phyloP scores from a whole-genome alignment of 2,329 filamentous ascomycete species.

The Graphilbum fragrans region DNA sequence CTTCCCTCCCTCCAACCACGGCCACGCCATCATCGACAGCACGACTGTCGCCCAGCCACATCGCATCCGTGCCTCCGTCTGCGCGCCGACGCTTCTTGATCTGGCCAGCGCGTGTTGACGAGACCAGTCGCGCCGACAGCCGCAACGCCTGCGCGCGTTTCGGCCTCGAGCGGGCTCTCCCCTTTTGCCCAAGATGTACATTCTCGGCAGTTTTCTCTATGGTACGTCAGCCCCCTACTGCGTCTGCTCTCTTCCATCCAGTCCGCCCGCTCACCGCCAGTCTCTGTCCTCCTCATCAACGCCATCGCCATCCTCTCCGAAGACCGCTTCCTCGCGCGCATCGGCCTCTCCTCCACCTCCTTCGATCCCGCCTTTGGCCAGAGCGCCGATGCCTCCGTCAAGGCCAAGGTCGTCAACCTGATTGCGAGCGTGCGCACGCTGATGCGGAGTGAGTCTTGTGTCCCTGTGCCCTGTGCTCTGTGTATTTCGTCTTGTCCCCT shows the following conservation, averaged over 20 bases:
- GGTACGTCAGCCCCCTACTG: constrained; percentile 9
- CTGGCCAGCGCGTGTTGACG: no score
- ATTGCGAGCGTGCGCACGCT: constrained; percentile 84
- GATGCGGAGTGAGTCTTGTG: constrained; percentile 65
- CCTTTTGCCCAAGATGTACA: constrained; percentile 13
- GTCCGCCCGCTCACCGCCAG: constrained; percentile 25
- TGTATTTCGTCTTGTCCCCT: not conserved
- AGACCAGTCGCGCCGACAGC: no score
- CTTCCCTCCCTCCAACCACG: no score
- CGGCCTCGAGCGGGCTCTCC: not conserved
- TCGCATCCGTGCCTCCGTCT: no score
- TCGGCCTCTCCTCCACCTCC: constrained; percentile 65
- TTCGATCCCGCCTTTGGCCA: constrained; percentile 71
- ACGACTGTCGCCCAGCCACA: no score
- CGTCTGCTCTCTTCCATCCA: not conserved
- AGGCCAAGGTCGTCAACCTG: constrained; percentile 77
- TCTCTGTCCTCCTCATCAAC: constrained; percentile 81
- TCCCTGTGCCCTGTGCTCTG: not conserved
- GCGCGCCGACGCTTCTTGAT: no score
- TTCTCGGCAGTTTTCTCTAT: constrained; percentile 21
- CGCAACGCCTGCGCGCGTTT: no score
- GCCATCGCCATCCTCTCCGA: constrained; percentile 88
- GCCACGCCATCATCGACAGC: no score
- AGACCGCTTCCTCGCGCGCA: constrained; percentile 82
- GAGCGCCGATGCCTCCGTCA: constrained; percentile 62